These are phyloP conservation scores for Multifurca ochricompacta DNA, from an alignment of 768 basidiomycete genomes.

Conservation along the genomic window DNA sequence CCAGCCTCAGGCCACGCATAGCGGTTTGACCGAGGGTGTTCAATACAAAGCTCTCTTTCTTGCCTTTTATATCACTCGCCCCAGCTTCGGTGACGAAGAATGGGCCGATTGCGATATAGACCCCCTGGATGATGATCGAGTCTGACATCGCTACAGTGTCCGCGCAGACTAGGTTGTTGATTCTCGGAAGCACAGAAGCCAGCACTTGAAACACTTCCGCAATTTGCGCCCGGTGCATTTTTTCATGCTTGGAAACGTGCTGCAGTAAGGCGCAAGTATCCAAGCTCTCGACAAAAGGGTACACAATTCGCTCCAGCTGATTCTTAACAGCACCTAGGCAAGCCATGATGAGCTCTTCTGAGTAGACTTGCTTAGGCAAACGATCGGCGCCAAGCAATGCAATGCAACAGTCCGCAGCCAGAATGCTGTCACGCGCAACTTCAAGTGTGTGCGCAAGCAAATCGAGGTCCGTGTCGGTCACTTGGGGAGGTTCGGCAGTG, in stretches of 20 bases:
- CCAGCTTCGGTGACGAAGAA: constrained; percentile 80
- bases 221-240: constrained; percentile 40
- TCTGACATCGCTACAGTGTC: constrained; percentile 80
- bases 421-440: constrained; percentile 59
- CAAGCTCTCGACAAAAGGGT: constrained; percentile 77
- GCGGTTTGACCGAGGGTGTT: constrained; percentile 69
- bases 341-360: constrained; percentile 82
- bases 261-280: constrained; percentile 43
- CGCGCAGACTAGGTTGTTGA: constrained; percentile 66
- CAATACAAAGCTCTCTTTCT: constrained; percentile 52
- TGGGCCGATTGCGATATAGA: constrained; percentile 90
- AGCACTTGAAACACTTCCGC: constrained; percentile 69
- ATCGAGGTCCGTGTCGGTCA: constrained; percentile 44
- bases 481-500: constrained; percentile 20
- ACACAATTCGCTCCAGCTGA: constrained; percentile 69
- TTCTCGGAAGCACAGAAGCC: constrained; percentile 60
- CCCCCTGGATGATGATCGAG: constrained; percentile 81
- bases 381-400: constrained; percentile 71
- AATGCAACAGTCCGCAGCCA: constrained; percentile 80
- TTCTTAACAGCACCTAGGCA: constrained; percentile 76
- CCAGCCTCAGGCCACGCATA: constrained; percentile 73
- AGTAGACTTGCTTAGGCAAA: constrained; percentile 89
- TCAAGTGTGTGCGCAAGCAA: constrained; percentile 47
- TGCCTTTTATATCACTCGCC: constrained; percentile 47
- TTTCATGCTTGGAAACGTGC: constrained; percentile 37